phyloP scores from a whole-genome alignment of 257 asterid genomes.

The Gentiana macrophylla region DNA sequence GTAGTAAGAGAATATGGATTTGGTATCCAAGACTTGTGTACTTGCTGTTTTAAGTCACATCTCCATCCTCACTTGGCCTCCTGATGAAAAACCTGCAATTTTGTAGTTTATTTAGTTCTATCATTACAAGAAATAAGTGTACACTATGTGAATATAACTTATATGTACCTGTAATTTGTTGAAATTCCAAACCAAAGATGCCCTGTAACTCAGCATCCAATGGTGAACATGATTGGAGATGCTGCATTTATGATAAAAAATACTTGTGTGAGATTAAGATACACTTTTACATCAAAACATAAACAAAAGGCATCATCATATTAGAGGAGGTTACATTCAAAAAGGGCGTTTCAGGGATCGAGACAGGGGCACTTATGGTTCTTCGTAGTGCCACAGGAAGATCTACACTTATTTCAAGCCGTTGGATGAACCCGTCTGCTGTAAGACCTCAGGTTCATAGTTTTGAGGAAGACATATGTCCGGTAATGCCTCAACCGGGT shows the following conservation, averaged over 20 bases:
- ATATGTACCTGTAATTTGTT: slow-evolving; percentile 56
- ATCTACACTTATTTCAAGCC: slow-evolving; percentile 32
- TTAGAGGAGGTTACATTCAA: slow-evolving; percentile 29
- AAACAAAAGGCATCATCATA: background rate
- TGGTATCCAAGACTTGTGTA: slow-evolving; percentile 12
- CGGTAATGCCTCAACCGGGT: slow-evolving; percentile 28
- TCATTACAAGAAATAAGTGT: background rate
- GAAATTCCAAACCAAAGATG: slow-evolving; percentile 46
- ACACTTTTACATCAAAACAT: background rate
- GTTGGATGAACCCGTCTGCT: slow-evolving; percentile 25
- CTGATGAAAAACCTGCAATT: slow-evolving; percentile 41
- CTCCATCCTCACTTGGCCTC: slow-evolving; percentile 55
- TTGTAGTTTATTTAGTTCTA: slow-evolving; percentile 6
- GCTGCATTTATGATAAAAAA: slow-evolving; percentile 24
- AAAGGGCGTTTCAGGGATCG: slow-evolving; percentile 39
- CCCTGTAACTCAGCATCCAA: slow-evolving; percentile 67
- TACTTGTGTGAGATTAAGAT: slow-evolving; percentile 2
- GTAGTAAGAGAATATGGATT: slow-evolving; percentile 13
- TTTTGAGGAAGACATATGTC: slow-evolving; percentile 28
- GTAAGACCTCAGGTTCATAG: slow-evolving; percentile 33
- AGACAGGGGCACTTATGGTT: slow-evolving; percentile 45
- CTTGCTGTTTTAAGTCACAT: slow-evolving; percentile 30
- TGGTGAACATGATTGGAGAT: slow-evolving; percentile 35
- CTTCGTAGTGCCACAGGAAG: slow-evolving; percentile 41
- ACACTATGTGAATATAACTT: slow-evolving; percentile 1